These are phyloP conservation scores for Paramarasmius palmivorus DNA, from an alignment of 1,284 basidiomycete genomes.

Conservation along the genomic window DNA sequence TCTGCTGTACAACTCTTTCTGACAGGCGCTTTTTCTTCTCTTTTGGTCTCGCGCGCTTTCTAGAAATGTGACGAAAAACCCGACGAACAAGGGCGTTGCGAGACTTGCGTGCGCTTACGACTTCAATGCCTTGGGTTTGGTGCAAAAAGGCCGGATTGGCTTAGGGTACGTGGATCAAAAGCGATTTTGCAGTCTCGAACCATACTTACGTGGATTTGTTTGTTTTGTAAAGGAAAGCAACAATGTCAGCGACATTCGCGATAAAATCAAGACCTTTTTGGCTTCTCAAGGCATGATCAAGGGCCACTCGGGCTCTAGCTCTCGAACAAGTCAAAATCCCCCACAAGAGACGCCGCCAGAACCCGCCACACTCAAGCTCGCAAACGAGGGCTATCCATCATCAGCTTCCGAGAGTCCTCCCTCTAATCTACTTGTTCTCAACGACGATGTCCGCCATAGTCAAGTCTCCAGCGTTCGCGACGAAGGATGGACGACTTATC, in stretches of 20 bases:
- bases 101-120: slow-evolving; percentile 74
- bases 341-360: slow-evolving; percentile 43
- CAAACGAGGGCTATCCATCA: slow-evolving; percentile 41
- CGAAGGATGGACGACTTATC: slow-evolving; percentile 19
- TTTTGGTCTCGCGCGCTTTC: slow-evolving; percentile 9
- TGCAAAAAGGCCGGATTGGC: slow-evolving; percentile 81
- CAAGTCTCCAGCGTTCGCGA: slow-evolving; percentile 43
- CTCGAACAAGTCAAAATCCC: slow-evolving; percentile 35
- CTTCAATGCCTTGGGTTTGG: slow-evolving; percentile 87
- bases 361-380: slow-evolving; percentile 53
- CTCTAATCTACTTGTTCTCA: slow-evolving; percentile 47
- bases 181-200: too few relatives aligned
- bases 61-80: slow-evolving; percentile 84
- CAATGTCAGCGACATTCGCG: slow-evolving; percentile 64
- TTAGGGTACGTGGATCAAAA: slow-evolving; percentile 63
- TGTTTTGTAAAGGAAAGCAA: slow-evolving; percentile 78
- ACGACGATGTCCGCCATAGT: slow-evolving; percentile 35
- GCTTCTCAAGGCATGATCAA: slow-evolving; percentile 84
- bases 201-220: slow-evolving; percentile 18
- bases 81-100: slow-evolving; percentile 61
- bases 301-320: slow-evolving; percentile 71
- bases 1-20: slow-evolving; percentile 13
- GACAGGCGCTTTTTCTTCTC: slow-evolving; percentile 6
- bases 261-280: slow-evolving; percentile 76
- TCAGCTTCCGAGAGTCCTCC: slow-evolving; percentile 55